Evolutionary conservation across 257 asterid species (phyloP).

Genomic region (Ilex asprella): DNA sequence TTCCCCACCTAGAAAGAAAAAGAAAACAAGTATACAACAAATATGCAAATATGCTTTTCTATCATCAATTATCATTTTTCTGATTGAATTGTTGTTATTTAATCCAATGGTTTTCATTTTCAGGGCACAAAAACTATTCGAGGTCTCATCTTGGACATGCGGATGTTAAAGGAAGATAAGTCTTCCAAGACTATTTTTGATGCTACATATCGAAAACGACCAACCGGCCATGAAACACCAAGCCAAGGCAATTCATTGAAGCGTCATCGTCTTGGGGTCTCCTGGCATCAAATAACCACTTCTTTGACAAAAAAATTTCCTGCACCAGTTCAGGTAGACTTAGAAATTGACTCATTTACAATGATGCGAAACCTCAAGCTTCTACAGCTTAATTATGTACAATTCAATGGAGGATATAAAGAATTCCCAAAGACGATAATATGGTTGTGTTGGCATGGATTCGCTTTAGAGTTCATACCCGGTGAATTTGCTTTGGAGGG

Average conservation of each 20-base stretch:
- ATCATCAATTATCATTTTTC: too few relatives aligned
- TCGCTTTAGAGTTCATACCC: slow-evolving; percentile 13
- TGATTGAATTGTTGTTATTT: neutral
- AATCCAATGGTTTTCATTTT: neutral
- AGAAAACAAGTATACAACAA: neutral
- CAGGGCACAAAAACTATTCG: slow-evolving; percentile 14
- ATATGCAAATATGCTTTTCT: too few relatives aligned
- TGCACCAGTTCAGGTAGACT: neutral
- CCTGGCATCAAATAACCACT: neutral
- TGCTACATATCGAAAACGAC: neutral
- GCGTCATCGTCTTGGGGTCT: neutral
- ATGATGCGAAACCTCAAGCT: slow-evolving; percentile 14
- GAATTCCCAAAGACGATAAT: slow-evolving; percentile 16
- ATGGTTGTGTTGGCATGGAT: slow-evolving; percentile 18
- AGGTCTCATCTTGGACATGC: slow-evolving; percentile 16
- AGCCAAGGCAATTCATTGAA: neutral
- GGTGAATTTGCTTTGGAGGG: slow-evolving; percentile 13
- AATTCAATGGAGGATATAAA: slow-evolving; percentile 8
- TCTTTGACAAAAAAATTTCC: too few relatives aligned
- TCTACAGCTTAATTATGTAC: slow-evolving; percentile 8
- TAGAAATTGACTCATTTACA: slow-evolving; percentile 15
- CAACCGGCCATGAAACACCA: neutral
- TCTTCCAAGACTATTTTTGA: neutral
- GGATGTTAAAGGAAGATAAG: slow-evolving; percentile 1
- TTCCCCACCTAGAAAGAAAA: too few relatives aligned